phyloP scores from a whole-genome alignment of 139 green algal species.

The Micractinium conductrix region DNA sequence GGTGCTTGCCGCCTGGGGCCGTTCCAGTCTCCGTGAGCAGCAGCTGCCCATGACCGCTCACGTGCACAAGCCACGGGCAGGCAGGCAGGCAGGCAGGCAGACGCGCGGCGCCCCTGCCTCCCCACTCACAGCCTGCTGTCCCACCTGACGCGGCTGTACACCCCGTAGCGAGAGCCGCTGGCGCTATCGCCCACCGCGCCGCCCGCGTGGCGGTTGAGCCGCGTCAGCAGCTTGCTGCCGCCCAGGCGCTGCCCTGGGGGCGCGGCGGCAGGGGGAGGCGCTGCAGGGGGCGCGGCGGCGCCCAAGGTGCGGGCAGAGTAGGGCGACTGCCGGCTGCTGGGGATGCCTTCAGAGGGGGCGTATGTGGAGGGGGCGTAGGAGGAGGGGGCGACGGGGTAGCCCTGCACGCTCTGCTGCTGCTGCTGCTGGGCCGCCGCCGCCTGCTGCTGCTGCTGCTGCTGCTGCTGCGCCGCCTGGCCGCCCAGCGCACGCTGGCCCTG shows the following conservation, averaged over 20 bases:
- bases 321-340: constrained; percentile 31
- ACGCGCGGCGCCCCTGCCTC: neutral
- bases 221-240: constrained; percentile 5
- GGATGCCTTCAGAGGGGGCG: constrained; percentile 3
- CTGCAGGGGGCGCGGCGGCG: neutral
- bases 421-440: neutral
- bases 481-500: neutral
- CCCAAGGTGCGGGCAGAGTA: neutral
- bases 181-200: neutral
- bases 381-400: neutral
- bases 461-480: neutral
- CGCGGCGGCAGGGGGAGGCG: neutral
- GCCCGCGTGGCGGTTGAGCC: neutral
- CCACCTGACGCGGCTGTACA: constrained; percentile 11
- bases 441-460: too few relatives aligned
- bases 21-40: too few relatives aligned
- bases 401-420: neutral
- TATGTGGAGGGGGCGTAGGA: constrained; percentile 14
- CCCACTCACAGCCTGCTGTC: neutral
- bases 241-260: neutral
- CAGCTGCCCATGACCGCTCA: too few relatives aligned
- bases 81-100: neutral
- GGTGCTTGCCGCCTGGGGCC: too few relatives aligned
- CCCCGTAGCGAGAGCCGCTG: constrained; percentile 1
- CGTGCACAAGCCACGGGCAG: neutral